A percentile compares a stretch with the other conserved stretches of the same genome.
Evolutionary conservation across 495 filamentous ascomycete genomes (phyloP).

Genomic region (Cercophora samala): DNA sequence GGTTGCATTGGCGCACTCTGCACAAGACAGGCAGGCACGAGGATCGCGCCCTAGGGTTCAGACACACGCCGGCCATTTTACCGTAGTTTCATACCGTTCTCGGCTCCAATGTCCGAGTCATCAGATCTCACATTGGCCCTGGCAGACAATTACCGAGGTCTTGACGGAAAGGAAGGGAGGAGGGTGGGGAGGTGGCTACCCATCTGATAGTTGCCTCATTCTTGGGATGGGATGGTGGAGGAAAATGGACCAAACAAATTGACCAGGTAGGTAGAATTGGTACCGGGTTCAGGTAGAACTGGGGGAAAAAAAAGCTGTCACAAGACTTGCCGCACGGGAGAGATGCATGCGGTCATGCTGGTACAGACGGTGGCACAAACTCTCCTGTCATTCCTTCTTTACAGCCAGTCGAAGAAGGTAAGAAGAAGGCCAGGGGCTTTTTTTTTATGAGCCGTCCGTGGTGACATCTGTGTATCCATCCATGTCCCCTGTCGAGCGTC

Average conservation of each 20-base stretch:
- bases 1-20: neutral
- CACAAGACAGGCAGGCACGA: neutral
- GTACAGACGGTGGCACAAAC: neutral
- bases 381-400: neutral
- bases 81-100: neutral
- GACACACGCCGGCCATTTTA: no score
- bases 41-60: neutral
- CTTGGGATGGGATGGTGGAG: neutral
- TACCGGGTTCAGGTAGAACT: neutral
- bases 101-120: conserved; percentile 1
- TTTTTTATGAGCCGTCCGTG: neutral
- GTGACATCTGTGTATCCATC: neutral
- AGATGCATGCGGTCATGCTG: conserved; percentile 2
- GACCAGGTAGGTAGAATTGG: neutral
- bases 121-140: conserved; percentile 4
- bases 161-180: neutral
- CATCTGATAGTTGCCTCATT: neutral
- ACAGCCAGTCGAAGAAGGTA: neutral
- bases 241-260: neutral
- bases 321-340: neutral
- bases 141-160: conserved; percentile 2
- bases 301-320: neutral
- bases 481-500: neutral
- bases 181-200: neutral
- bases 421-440: neutral